Evolutionary conservation across 1,284 basidiomycete species (phyloP).

Genomic region (Baeospora myosura): DNA sequence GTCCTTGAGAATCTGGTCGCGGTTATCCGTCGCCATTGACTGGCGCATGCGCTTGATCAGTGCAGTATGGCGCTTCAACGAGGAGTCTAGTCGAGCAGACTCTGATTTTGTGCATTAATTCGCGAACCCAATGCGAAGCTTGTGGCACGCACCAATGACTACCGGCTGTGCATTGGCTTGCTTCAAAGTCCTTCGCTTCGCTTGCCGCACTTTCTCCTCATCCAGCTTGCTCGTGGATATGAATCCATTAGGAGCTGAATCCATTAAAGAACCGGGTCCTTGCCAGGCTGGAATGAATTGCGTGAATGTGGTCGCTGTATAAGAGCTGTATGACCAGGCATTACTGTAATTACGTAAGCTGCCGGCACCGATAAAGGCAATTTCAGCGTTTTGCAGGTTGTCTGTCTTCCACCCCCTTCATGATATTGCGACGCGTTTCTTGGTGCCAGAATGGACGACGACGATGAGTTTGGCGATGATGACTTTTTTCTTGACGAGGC

Average conservation of each 20-base stretch:
- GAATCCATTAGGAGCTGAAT: constrained; percentile 20
- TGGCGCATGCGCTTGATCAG: constrained; percentile 85
- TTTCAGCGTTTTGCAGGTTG: too few relatives aligned
- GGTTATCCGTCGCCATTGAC: constrained; percentile 72
- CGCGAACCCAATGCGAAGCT: too few relatives aligned
- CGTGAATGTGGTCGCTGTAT: too few relatives aligned
- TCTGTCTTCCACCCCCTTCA: too few relatives aligned
- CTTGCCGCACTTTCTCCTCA: constrained; percentile 53
- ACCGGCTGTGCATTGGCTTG: constrained; percentile 41
- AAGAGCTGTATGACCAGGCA: too few relatives aligned
- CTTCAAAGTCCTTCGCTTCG: constrained; percentile 50
- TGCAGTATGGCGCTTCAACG: constrained; percentile 88
- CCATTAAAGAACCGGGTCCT: too few relatives aligned
- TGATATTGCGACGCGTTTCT: too few relatives aligned
- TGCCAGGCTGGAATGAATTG: too few relatives aligned
- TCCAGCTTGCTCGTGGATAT: constrained; percentile 34
- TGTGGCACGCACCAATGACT: constrained; percentile 41
- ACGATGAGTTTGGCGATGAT: constrained; percentile 59
- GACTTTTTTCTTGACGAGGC: constrained; percentile 58
- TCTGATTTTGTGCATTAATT: too few relatives aligned
- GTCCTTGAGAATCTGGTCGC: constrained; percentile 86
- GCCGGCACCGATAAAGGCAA: too few relatives aligned
- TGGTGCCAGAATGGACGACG: too few relatives aligned
- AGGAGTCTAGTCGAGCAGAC: constrained; percentile 74
- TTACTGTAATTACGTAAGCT: too few relatives aligned